Base-by-base conservation (phyloP, 495 filamentous ascomycete species). In the Penicillium soppii region DNA sequence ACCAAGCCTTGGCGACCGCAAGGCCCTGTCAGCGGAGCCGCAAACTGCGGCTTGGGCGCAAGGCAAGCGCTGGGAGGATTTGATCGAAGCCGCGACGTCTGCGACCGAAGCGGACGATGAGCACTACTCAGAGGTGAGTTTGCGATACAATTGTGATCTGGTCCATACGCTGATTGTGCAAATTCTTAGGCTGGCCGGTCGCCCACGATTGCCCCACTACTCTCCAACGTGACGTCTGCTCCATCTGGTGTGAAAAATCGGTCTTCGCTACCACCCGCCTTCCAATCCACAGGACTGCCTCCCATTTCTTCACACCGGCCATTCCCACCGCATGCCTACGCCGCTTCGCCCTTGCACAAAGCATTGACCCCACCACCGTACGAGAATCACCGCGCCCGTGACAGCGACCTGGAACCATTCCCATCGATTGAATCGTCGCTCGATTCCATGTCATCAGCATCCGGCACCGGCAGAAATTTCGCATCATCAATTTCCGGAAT, bases 51-150 rank as follows among this genome's bases (percentile, higher is more conserved):
- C 81, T 7, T 83, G 80, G 54, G 81, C 86, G 37, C 89, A 85
- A 67, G 89, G 90, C 33, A 92, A 91, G 74, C 79, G 91, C 61
- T 96, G 91, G 91, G 90, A 95, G 68, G 91, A 96, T 67, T 70
- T 96, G 53, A 91, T 96, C 49, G 91, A 96, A 68, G 91, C 91
- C 8, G 89, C 89, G 19, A 87, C 91, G 13, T 95, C 89, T 29
- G 90, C 90, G 8, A 95, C 90, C 6, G 91, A 95, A 76, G 79
- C 65, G 36, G 91, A 94, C 69, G 90, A 94, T 57, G 89, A 92
- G 59, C 82, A 85, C 57, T 88, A 92, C 55, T 82, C 89, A 7
- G 72, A 75, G 60, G 72, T 75, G 50, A 57, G 63, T 56, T 48
- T 45, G n/a, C 4, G 27, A 12, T 40, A 5, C 27, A 8, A 17